A percentile compares a stretch with the other conserved stretches of the same genome.
Evolutionary conservation across 2,329 filamentous ascomycete species (phyloP).

Genomic region (Ceratocystis papillata): DNA sequence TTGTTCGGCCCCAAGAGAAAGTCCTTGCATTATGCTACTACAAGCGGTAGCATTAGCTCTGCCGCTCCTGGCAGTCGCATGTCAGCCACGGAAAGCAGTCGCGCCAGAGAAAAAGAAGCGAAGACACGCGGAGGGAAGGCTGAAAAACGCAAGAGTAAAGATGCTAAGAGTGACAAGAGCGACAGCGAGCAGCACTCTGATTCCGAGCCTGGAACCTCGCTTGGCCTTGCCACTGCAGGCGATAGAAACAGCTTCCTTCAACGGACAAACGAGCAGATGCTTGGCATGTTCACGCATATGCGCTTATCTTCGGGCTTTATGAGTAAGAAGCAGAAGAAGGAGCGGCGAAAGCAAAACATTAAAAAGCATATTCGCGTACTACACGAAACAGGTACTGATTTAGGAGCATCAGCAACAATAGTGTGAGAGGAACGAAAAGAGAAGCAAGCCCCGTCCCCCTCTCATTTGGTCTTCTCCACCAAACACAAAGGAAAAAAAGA

Average conservation of each 20-base stretch:
- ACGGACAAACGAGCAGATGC: conserved; percentile 17
- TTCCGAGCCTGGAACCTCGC: background rate
- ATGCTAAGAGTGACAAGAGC: background rate
- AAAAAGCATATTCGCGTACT: conserved; percentile 33
- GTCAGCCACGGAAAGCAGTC: background rate
- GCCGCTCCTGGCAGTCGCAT: background rate
- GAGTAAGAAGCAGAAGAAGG: conserved; percentile 27
- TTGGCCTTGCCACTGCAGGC: background rate
- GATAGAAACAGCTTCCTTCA: conserved; percentile 16
- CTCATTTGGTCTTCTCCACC: no score
- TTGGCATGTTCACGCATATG: conserved; percentile 19
- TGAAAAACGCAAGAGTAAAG: conserved; percentile 4
- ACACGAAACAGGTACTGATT: conserved; percentile 26
- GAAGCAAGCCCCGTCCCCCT: background rate
- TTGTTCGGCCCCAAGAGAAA: conserved; percentile 17
- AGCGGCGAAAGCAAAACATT: conserved; percentile 32
- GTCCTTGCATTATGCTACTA: background rate
- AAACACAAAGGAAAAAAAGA: background rate
- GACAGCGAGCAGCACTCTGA: background rate
- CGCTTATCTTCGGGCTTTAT: conserved; percentile 20
- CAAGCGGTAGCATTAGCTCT: background rate
- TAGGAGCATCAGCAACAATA: background rate
- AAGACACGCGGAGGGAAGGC: background rate
- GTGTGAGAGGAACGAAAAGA: background rate
- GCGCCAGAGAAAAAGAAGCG: background rate